Evolutionary conservation across 805 yeast genomes (phyloP), one percentile per base, ranked within the genome.

Genomic region (Kregervanrija pseudodelftensis): DNA sequence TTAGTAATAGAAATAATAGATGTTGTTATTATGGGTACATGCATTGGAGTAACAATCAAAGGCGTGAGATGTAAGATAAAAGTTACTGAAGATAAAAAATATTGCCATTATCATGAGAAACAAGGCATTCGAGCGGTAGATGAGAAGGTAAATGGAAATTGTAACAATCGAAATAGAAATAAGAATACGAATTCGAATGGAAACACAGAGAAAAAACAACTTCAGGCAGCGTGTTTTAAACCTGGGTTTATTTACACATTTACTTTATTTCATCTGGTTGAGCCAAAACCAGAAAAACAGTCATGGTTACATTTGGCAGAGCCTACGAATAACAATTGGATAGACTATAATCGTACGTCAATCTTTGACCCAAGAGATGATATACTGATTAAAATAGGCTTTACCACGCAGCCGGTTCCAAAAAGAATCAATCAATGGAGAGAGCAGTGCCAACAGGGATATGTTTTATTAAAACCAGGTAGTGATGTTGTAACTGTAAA

Each of bases 371-470:
- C 75, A 2, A 63, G 61, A 15, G 59, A 63, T 33, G 60, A 64
- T 38, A 63, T 72, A 3, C 57, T 77, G 12, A 58, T 77, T 13
- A 77, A 77, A 49, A 68, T 77, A 1, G 83, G 83, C 1, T 74
- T 64, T 66, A 77, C 83, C 2, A 68, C 77, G 0, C 71, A 68
- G 42, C 58, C 66, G 0, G 77, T 76, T 1, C 49, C 49, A 2
- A 50, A 51, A 7, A 57, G 83, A 37, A 53, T 77, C 14, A 55
- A 55, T 35, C 81, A 77, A 52, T 77, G 83, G 83, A 69, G 66
- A 53, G 64, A 59, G 10, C 72, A 74, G 51, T 77, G 83, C 50
- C 62, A 66, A 14, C 80, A 75, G 41, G 63, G 69, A 17, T 59
- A 76, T 41, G 56, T 56, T n/a, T 50, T 70, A 12, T 50, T 74